Percentiles rank a stretch among this genome's conserved stretches.
These are phyloP conservation scores for Syzygium oleosum DNA, from an alignment of 345 rosid species.

Conservation along the genomic window DNA sequence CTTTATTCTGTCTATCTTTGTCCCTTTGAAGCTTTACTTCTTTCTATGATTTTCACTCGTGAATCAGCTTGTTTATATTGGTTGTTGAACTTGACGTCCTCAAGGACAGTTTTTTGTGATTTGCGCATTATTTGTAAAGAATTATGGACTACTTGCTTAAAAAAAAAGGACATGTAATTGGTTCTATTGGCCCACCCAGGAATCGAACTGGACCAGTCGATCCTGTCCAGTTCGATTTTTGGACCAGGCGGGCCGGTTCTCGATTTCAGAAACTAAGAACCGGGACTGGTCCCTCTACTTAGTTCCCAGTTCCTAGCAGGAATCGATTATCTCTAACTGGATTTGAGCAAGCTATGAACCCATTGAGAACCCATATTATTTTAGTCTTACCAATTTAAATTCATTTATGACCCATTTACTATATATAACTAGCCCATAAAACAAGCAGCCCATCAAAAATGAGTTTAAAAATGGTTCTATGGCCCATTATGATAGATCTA, in stretches of 20 bases:
- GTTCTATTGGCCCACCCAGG: accelerated
- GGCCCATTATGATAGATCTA: too few relatives aligned
- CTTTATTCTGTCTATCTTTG: background rate
- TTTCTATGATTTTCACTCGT: background rate
- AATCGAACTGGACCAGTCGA: background rate
- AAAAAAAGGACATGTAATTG: background rate
- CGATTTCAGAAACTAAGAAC: background rate
- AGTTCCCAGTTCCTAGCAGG: background rate
- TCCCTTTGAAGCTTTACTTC: background rate
- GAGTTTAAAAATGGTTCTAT: too few relatives aligned
- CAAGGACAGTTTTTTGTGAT: background rate
- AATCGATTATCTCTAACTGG: too few relatives aligned
- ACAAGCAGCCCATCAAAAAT: too few relatives aligned
- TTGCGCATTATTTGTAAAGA: background rate
- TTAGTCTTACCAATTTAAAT: too few relatives aligned
- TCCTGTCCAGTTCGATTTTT: accelerated
- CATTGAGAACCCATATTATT: too few relatives aligned
- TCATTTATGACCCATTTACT: too few relatives aligned
- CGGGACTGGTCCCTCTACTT: accelerated
- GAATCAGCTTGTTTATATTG: too few relatives aligned
- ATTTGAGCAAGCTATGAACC: too few relatives aligned
- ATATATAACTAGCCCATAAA: too few relatives aligned
- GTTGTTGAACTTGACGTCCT: background rate
- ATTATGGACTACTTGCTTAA: background rate
- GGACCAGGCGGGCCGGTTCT: background rate